A percentile compares a stretch with the other conserved stretches of the same genome.
These are phyloP conservation scores for Trichoderma sp. DNA, from an alignment of 2,329 filamentous ascomycete species.

Conservation along the genomic window DNA sequence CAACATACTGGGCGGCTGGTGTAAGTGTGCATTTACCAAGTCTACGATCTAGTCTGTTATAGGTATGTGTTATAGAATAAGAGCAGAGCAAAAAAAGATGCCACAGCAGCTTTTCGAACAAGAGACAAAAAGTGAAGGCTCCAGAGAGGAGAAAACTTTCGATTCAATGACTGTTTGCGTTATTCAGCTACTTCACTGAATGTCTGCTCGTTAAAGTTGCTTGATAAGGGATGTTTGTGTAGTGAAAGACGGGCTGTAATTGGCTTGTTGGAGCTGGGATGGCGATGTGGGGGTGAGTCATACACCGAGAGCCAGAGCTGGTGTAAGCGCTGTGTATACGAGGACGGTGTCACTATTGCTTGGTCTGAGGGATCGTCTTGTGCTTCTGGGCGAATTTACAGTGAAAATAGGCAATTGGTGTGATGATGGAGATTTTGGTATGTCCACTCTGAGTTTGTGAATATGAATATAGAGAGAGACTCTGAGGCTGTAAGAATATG, in stretches of 20 bases:
- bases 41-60: not conserved
- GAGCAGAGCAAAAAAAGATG: not conserved
- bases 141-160: not conserved
- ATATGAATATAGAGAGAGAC: not conserved
- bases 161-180: not conserved
- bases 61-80: not conserved
- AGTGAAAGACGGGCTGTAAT: not conserved
- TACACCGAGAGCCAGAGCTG: not conserved
- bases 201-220: not conserved
- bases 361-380: not conserved
- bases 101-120: not conserved
- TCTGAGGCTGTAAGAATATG: not conserved
- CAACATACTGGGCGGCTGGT: not conserved
- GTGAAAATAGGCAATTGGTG: rapidly evolving
- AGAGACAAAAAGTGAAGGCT: not conserved
- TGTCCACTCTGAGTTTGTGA: not conserved
- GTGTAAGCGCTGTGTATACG: too few species aligned
- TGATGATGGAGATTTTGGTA: not conserved
- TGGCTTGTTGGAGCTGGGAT: not conserved
- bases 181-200: not conserved
- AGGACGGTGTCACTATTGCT: too few species aligned
- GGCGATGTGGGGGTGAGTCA: not conserved
- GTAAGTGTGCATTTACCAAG: not conserved
- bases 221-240: not conserved
- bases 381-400: not conserved